Evolutionary conservation across 108 stramenopile species (phyloP), one percentile per base, ranked within the genome.

Genomic region (Cyclotella distinguenda): DNA sequence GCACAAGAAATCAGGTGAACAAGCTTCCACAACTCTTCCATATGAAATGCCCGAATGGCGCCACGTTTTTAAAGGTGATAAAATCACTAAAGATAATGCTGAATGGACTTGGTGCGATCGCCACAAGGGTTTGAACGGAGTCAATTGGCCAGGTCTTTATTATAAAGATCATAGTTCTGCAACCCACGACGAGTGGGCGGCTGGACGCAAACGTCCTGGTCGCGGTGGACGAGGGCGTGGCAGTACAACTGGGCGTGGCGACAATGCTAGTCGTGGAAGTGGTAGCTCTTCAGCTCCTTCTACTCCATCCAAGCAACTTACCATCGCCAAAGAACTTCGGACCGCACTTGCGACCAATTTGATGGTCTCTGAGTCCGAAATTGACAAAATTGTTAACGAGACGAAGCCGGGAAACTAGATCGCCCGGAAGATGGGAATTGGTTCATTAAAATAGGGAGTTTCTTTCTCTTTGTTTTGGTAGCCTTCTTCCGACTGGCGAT

Each of bases 321-420:
- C 31, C 12, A 58, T 38, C 9, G 49, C 49, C 21, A 50, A 50
- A 18, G 44, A 45, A 15, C 44, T 45, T 18, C 15, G 19, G 44
- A 45, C 44, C 5, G 44, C 44, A 18, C 19, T 45, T n/a, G 44
- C 44, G 5, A 12, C 44, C n/a, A 45, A 45, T 15, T n/a, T 45
- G 7, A 18, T 23, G 7, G 25, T 50, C 8, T 50, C 23, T 16
- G 49, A 58, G 42, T 19, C 40, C 12, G 57, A 58, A 9, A 21
- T 58, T 26, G 39, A 58, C 23, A 58, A 58, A 18, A 38, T 58
- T 22, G 15, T 58, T 27, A 27, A 4, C 39, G 4, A 58, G 40
- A 40, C 6, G 18, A 38, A 35, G 19, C 19, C 23, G 57, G 38
- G 42, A 58, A 58, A 58, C 57, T 58, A 58, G 40, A 27, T 18